Conservation (phyloP, 176 grass and related monocot species). For the Elaeis guineensis region DNA sequence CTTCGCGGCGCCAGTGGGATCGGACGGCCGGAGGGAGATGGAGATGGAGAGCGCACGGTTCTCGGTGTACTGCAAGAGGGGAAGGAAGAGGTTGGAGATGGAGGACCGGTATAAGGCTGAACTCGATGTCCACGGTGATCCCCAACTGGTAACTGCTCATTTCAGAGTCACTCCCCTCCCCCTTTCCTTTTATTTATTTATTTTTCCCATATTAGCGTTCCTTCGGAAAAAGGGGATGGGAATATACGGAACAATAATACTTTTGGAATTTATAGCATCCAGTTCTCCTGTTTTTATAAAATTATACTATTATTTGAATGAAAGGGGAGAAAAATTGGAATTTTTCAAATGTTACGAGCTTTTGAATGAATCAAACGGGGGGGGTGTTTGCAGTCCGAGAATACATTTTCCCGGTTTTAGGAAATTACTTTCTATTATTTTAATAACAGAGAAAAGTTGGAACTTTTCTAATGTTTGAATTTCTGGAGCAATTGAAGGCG, state of each 20-base stretch:
- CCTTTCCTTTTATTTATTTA: neutral
- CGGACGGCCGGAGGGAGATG: constrained; percentile 56
- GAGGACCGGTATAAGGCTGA: constrained; percentile 83
- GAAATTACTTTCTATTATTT: neutral
- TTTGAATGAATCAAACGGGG: no score
- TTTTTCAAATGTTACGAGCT: neutral
- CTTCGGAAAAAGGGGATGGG: no score
- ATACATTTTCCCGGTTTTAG: neutral
- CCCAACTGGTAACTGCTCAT: constrained; percentile 49
- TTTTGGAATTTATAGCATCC: no score
- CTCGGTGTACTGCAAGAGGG: constrained; percentile 72
- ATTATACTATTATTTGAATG: no score
- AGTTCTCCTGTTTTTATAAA: no score
- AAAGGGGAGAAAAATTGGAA: neutral
- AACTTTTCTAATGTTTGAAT: neutral
- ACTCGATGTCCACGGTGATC: constrained; percentile 47
- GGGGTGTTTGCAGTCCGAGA: no score
- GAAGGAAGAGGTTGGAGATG: constrained; percentile 77
- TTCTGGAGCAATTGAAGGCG: no score
- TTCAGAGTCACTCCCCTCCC: no score
- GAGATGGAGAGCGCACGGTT: constrained; percentile 63
- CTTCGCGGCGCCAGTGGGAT: constrained; percentile 32
- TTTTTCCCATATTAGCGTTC: neutral
- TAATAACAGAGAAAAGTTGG: neutral
- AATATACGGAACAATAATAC: no score